phyloP scores from a whole-genome alignment of 441 rosid species.

The Corymbia citriodora region DNA sequence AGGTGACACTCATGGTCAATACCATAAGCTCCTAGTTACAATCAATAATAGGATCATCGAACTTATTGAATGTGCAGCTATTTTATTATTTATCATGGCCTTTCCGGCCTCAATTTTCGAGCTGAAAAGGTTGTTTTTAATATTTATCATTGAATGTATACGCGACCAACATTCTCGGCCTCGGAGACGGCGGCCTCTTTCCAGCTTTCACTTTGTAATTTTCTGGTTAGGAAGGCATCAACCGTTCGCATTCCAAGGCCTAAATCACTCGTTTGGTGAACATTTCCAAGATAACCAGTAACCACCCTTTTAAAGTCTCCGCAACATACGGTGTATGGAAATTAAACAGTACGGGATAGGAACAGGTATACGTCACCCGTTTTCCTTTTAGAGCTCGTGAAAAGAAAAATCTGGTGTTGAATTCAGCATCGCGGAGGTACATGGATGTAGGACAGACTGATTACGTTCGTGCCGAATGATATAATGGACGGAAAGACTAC shows the following conservation, averaged over 20 bases:
- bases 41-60: neutral
- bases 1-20: neutral
- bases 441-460: neutral
- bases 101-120: neutral
- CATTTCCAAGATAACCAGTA: neutral
- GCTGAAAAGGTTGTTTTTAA: neutral
- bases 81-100: neutral
- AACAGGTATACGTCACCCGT: neutral
- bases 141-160: neutral
- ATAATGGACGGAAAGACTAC: fast-evolving
- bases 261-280: neutral
- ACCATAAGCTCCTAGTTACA: neutral
- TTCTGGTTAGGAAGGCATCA: neutral
- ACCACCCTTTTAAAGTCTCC: neutral
- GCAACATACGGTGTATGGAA: neutral
- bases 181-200: neutral
- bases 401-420: fast-evolving
- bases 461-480: neutral
- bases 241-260: neutral
- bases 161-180: neutral
- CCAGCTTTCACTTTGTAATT: neutral
- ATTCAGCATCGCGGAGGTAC: neutral
- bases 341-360: neutral
- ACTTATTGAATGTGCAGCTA: neutral
- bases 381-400: fast-evolving